phyloP scores from a whole-genome alignment of 2,329 filamentous ascomycete species.

The Trichophaea hybrida region DNA sequence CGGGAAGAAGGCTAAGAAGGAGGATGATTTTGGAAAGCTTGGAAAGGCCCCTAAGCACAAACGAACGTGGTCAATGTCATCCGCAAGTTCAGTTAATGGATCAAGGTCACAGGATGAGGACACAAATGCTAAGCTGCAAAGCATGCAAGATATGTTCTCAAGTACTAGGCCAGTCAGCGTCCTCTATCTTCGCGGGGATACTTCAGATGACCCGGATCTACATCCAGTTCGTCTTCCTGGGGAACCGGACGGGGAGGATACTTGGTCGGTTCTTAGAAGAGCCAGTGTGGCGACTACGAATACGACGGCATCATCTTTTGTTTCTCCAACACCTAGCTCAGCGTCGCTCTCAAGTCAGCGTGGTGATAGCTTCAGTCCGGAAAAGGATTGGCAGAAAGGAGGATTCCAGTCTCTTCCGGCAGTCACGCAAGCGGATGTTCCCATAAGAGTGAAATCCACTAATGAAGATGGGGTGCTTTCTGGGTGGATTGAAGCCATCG shows the following conservation, averaged over 20 bases:
- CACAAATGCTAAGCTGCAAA: conserved; percentile 61
- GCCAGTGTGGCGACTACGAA: conserved; percentile 37
- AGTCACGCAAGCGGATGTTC: conserved; percentile 32
- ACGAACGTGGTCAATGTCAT: conserved; percentile 89
- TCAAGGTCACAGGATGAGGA: conserved; percentile 49
- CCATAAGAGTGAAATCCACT: conserved; percentile 39
- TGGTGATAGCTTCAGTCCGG: conserved; percentile 21
- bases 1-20: conserved; percentile 47
- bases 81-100: conserved; percentile 48
- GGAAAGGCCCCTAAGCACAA: conserved; percentile 86
- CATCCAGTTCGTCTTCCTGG: conserved; percentile 61
- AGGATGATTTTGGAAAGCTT: conserved; percentile 42
- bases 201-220: conserved; percentile 63
- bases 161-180: conserved; percentile 67
- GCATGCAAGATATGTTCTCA: conserved; percentile 75
- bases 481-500: conserved; percentile 80
- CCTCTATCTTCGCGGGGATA: conserved; percentile 61
- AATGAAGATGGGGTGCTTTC: conserved; percentile 52
- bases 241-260: conserved; percentile 46
- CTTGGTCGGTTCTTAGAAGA: conserved; percentile 29
- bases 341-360: conserved; percentile 38
- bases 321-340: conserved; percentile 53
- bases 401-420: conserved; percentile 19
- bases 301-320: conserved; percentile 44
- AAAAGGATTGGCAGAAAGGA: conserved; percentile 15